Percentiles rank a stretch among this genome's conserved stretches.
These are phyloP conservation scores for Mycena haematopus DNA, from an alignment of 768 basidiomycete genomes.

Conservation along the genomic window DNA sequence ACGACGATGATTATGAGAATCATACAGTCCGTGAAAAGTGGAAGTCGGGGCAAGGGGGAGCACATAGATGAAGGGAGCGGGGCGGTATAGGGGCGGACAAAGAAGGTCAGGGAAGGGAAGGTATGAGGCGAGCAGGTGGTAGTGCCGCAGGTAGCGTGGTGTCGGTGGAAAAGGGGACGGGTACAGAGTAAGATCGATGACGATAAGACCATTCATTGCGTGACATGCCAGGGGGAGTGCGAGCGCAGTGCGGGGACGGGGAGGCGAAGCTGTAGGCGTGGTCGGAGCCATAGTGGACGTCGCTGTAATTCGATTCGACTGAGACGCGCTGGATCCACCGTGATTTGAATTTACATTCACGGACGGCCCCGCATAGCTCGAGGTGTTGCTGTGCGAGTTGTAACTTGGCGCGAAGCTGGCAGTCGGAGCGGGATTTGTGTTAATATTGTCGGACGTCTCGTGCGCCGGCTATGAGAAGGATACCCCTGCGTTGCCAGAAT, in stretches of 20 bases:
- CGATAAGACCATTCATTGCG: slow-evolving; percentile 1
- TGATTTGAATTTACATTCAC: background rate
- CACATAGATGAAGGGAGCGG: too few species aligned
- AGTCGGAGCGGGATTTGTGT: background rate
- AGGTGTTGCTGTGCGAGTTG: background rate
- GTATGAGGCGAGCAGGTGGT: background rate
- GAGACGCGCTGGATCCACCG: background rate
- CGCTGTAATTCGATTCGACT: background rate
- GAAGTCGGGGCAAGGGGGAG: too few species aligned
- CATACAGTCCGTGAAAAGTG: too few species aligned
- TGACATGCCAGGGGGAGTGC: background rate
- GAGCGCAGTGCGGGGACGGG: slow-evolving; percentile 1
- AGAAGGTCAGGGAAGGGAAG: too few species aligned
- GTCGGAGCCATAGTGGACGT: too few species aligned
- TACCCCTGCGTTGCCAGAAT: too few species aligned
- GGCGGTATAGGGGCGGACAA: too few species aligned
- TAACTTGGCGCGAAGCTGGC: background rate
- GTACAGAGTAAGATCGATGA: slow-evolving; percentile 1
- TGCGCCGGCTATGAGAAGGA: background rate
- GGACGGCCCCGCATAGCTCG: background rate
- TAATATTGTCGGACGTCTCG: background rate
- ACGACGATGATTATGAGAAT: too few species aligned
- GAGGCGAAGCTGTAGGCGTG: background rate
- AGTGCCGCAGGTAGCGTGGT: slow-evolving; percentile 1
- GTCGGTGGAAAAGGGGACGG: background rate